Conservation (phyloP, 192 early-diverging fungal genomes). For the Umbelopsis isabellina region DNA sequence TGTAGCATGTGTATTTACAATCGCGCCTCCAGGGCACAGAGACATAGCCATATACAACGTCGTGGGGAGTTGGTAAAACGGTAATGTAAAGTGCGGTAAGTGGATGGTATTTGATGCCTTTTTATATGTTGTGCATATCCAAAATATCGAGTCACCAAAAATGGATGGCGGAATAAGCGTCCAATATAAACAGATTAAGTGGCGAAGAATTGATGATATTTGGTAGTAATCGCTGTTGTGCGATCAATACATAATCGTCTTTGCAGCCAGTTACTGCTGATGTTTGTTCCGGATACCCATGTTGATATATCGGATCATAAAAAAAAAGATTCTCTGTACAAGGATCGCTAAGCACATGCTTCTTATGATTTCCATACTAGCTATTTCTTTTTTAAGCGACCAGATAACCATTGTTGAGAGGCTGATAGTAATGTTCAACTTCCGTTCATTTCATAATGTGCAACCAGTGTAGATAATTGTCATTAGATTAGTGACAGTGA, state of each 20-base stretch:
- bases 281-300: neutral
- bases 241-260: too few relatives aligned
- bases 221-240: neutral
- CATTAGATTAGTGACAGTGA: too few relatives aligned
- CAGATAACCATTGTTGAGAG: neutral
- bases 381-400: neutral
- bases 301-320: neutral
- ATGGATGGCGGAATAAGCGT: neutral
- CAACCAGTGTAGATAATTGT: too few relatives aligned
- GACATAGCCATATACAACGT: conserved; percentile 5
- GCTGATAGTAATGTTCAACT: neutral
- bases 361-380: neutral
- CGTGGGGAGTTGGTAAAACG: neutral
- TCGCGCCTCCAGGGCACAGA: conserved; percentile 21
- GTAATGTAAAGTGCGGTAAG: neutral
- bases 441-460: too few relatives aligned
- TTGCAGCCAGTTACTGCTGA: neutral
- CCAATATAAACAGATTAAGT: too few relatives aligned
- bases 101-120: neutral
- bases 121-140: conserved; percentile 1
- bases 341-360: conserved; percentile 1
- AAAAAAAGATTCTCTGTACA: neutral
- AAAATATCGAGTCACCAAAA: neutral
- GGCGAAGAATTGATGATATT: too few relatives aligned
- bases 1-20: conserved; percentile 12